These are phyloP conservation scores for Beauveria pseudobassiana DNA, from an alignment of 2,329 filamentous ascomycete genomes.

Conservation along the genomic window DNA sequence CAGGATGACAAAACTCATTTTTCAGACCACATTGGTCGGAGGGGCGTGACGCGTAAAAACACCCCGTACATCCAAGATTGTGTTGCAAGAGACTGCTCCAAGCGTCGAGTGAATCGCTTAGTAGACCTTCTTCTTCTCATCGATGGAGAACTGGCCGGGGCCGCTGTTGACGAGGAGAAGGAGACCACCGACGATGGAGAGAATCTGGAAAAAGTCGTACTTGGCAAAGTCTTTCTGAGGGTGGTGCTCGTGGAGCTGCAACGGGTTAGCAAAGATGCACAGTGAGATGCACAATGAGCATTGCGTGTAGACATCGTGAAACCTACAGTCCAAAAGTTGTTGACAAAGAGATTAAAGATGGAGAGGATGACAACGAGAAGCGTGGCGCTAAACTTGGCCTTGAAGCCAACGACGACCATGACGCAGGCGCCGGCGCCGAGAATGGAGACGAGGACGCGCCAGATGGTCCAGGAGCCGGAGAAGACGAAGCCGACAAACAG, in stretches of 20 bases:
- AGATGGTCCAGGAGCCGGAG: constrained; percentile 85
- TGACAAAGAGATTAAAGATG: constrained; percentile 93
- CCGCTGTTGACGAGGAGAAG: constrained; percentile 97
- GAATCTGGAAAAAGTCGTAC: constrained; percentile 99
- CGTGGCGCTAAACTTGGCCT: constrained; percentile 97
- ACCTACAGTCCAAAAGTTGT: constrained; percentile 99
- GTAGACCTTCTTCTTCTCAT: constrained; percentile 99
- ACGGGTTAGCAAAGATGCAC: not conserved
- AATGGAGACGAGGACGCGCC: constrained; percentile 76
- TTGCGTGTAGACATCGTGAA: not conserved
- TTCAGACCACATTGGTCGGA: not conserved
- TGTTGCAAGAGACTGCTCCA: not conserved
- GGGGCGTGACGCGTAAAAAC: not conserved
- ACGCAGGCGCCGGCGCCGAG: constrained; percentile 86
- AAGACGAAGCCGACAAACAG: constrained; percentile 96
- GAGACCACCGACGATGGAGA: constrained; percentile 95
- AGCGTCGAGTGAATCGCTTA: constrained; percentile 34
- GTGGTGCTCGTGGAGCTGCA: constrained; percentile 88
- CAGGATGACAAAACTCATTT: not conserved
- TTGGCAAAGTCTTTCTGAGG: constrained; percentile 99
- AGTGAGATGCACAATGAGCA: constrained; percentile 16
- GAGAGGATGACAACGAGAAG: constrained; percentile 92
- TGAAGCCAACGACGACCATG: constrained; percentile 99
- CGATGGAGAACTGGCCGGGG: constrained; percentile 93
- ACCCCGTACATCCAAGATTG: not conserved